Evolutionary conservation across 208 protist genomes (phyloP).

Genomic region (Strigomonas galati): DNA sequence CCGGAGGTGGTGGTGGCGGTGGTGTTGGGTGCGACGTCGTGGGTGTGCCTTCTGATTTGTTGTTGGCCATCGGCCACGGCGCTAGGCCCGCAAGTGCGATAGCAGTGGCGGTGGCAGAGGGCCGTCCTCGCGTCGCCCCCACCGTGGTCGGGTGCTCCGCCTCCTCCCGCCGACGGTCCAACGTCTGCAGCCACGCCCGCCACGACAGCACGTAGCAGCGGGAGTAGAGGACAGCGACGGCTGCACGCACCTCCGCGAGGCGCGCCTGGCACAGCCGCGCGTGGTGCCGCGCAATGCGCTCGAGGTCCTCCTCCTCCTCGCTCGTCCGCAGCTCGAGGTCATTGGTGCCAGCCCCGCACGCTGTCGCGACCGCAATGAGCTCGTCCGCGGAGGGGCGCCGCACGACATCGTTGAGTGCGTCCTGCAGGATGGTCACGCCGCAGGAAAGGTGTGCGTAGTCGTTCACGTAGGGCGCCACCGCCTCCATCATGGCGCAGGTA

Average conservation of each 20-base stretch:
- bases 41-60: neutral
- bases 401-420: slow-evolving; percentile 55
- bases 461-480: slow-evolving; percentile 38
- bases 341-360: slow-evolving; percentile 16
- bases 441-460: slow-evolving; percentile 44
- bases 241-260: slow-evolving; percentile 37
- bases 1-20: no score
- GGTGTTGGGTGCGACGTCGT: no score
- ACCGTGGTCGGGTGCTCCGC: neutral
- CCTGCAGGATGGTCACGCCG: slow-evolving; percentile 54
- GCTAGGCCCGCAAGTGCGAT: no score
- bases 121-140: neutral
- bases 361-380: slow-evolving; percentile 21
- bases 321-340: slow-evolving; percentile 48
- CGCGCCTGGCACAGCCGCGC: slow-evolving; percentile 40
- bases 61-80: neutral
- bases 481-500: slow-evolving; percentile 42
- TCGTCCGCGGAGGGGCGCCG: slow-evolving; percentile 18
- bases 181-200: slow-evolving; percentile 32
- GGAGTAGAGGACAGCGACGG: slow-evolving; percentile 45
- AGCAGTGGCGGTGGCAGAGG: neutral
- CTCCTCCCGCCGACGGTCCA: slow-evolving; percentile 12
- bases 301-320: slow-evolving; percentile 38
- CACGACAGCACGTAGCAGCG: slow-evolving; percentile 75
- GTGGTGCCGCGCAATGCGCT: slow-evolving; percentile 31